These are phyloP conservation scores for Candida peoriensis DNA, from an alignment of 805 yeast genomes.

Conservation along the genomic window DNA sequence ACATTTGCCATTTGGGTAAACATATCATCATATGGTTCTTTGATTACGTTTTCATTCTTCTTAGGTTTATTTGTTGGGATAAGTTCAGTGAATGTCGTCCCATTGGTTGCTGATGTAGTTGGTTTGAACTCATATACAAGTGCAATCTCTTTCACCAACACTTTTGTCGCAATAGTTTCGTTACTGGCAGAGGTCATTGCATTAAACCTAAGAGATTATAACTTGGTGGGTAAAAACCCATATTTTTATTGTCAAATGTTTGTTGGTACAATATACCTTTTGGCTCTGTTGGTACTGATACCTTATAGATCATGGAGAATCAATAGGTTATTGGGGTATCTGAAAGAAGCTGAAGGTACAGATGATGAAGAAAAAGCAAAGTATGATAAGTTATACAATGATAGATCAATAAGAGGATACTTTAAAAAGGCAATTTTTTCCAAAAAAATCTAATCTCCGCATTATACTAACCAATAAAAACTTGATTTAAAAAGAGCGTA, in stretches of 20 bases:
- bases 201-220: slow-evolving; percentile 37
- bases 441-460: slow-evolving; percentile 5
- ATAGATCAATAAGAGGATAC: slow-evolving; percentile 6
- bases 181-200: slow-evolving; percentile 53
- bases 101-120: slow-evolving; percentile 36
- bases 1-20: slow-evolving; percentile 47
- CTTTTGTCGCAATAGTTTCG: slow-evolving; percentile 27
- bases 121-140: slow-evolving; percentile 33
- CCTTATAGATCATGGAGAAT: slow-evolving; percentile 51
- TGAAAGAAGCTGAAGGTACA: slow-evolving; percentile 7
- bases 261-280: slow-evolving; percentile 46
- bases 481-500: too few relatives aligned
- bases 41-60: slow-evolving; percentile 38
- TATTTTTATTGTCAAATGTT: slow-evolving; percentile 57
- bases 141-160: slow-evolving; percentile 33
- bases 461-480: neutral
- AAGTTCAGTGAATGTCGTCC: slow-evolving; percentile 35
- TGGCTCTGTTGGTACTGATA: slow-evolving; percentile 36
- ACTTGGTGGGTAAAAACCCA: slow-evolving; percentile 31
- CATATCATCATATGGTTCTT: slow-evolving; percentile 33
- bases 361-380: slow-evolving; percentile 1
- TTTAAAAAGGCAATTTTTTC: slow-evolving; percentile 11
- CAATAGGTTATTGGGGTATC: slow-evolving; percentile 30
- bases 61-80: slow-evolving; percentile 44
- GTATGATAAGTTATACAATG: slow-evolving; percentile 1